Percentiles rank a stretch among this genome's conserved stretches.
phyloP scores from a whole-genome alignment of 352 stramenopile species.

The Phytopythium aichiense region DNA sequence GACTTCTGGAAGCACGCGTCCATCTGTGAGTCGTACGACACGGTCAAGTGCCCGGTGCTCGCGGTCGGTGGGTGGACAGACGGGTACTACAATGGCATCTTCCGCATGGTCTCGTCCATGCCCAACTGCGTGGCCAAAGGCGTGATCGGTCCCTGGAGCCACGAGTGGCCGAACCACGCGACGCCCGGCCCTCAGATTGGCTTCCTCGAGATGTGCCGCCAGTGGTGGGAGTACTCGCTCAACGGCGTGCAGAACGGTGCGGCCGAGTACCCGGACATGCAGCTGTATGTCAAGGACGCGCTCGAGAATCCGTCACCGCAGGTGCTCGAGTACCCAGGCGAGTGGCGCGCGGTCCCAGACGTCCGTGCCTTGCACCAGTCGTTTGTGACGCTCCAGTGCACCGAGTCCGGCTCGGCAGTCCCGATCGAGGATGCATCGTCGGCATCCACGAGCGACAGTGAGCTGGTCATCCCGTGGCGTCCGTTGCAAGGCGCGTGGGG shows the following conservation, averaged over 20 bases:
- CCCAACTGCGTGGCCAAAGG: conserved; percentile 32
- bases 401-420: conserved; percentile 8
- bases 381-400: conserved; percentile 29
- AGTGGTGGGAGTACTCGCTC: conserved; percentile 43
- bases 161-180: conserved; percentile 49
- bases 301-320: conserved; percentile 27
- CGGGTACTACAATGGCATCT: conserved; percentile 45
- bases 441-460: conserved; percentile 6
- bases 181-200: conserved; percentile 37
- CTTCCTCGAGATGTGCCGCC: conserved; percentile 42
- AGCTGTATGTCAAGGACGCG: conserved; percentile 43
- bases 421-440: conserved; percentile 8
- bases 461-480: conserved; percentile 20
- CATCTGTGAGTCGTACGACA: conserved; percentile 34
- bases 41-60: conserved; percentile 33
- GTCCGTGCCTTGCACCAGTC: conserved; percentile 26
- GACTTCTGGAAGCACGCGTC: conserved; percentile 46
- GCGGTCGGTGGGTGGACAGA: conserved; percentile 47
- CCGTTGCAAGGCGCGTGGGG: conserved; percentile 43
- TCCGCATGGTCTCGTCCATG: conserved; percentile 34
- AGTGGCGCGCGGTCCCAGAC: conserved; percentile 33
- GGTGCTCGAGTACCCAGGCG: conserved; percentile 36
- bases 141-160: conserved; percentile 44
- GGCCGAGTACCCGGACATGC: conserved; percentile 29
- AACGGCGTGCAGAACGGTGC: conserved; percentile 22